Evolutionary conservation across 108 stramenopile species (phyloP).

Genomic region (Licmophora abbreviata): DNA sequence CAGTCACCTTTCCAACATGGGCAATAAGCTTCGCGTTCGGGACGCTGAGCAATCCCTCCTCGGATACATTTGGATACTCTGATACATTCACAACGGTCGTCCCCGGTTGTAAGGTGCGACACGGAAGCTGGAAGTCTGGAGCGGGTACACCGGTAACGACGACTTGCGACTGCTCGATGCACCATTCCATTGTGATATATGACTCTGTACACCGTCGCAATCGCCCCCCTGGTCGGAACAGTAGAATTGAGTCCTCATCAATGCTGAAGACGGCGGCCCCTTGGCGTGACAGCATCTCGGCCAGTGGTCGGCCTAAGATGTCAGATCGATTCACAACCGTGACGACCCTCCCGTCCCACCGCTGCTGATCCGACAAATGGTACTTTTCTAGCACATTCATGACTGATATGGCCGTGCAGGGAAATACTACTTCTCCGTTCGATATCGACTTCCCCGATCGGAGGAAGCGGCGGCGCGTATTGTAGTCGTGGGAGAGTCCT

Average conservation of each 20-base stretch:
- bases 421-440: constrained; percentile 42
- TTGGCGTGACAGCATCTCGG: constrained; percentile 82
- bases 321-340: constrained; percentile 92
- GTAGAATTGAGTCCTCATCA: constrained; percentile 77
- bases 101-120: constrained; percentile 52
- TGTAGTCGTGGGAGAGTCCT: constrained; percentile 63
- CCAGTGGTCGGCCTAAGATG: constrained; percentile 89
- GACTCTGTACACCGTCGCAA: constrained; percentile 17
- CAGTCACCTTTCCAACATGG: constrained; percentile 91
- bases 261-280: constrained; percentile 87
- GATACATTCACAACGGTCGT: constrained; percentile 87
- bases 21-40: constrained; percentile 68
- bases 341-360: constrained; percentile 15
- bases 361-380: neutral
- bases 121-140: constrained; percentile 56
- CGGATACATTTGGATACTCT: constrained; percentile 74
- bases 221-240: constrained; percentile 38
- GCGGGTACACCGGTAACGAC: constrained; percentile 87
- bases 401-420: constrained; percentile 88
- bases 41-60: constrained; percentile 48
- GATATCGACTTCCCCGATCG: constrained; percentile 11
- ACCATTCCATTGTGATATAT: constrained; percentile 39
- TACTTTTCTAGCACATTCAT: constrained; percentile 76
- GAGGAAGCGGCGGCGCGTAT: constrained; percentile 33
- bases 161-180: constrained; percentile 49